Evolutionary conservation across 495 filamentous ascomycete genomes (phyloP).

Genomic region (Rhypophila decipiens): DNA sequence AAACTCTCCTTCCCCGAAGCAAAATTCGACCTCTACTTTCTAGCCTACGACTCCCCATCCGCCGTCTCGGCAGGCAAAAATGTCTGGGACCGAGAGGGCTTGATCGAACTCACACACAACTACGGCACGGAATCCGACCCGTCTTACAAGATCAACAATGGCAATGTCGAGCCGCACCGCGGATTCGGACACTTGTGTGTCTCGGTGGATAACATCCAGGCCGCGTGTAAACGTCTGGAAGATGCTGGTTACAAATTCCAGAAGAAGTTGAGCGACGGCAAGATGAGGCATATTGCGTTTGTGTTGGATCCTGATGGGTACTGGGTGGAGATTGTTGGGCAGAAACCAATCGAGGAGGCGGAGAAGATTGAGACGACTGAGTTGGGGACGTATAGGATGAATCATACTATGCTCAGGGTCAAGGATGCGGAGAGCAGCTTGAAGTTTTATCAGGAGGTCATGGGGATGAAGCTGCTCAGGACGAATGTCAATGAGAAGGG

Average conservation of each 20-base stretch:
- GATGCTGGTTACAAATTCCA: slow-evolving; percentile 88
- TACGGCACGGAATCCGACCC: slow-evolving; percentile 88
- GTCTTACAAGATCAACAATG: slow-evolving; percentile 75
- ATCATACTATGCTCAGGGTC: slow-evolving; percentile 92
- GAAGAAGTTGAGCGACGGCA: slow-evolving; percentile 84
- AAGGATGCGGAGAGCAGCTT: slow-evolving; percentile 80
- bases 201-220: slow-evolving; percentile 84
- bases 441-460: slow-evolving; percentile 82
- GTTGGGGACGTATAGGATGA: slow-evolving; percentile 42
- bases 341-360: slow-evolving; percentile 33
- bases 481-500: slow-evolving; percentile 62
- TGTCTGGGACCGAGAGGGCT: slow-evolving; percentile 77
- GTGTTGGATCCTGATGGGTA: slow-evolving; percentile 90
- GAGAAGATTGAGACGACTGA: slow-evolving; percentile 32
- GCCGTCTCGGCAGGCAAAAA: slow-evolving; percentile 55
- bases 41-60: slow-evolving; percentile 62
- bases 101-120: slow-evolving; percentile 95
- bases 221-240: slow-evolving; percentile 79
- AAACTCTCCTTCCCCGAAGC: slow-evolving; percentile 65
- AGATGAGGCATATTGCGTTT: slow-evolving; percentile 87
- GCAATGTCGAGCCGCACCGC: slow-evolving; percentile 78
- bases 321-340: slow-evolving; percentile 70
- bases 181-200: slow-evolving; percentile 91
- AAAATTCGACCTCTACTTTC: slow-evolving; percentile 88
- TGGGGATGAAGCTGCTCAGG: slow-evolving; percentile 79